phyloP scores from a whole-genome alignment of 2,329 filamentous ascomycete species.

The Fusarium sororula region DNA sequence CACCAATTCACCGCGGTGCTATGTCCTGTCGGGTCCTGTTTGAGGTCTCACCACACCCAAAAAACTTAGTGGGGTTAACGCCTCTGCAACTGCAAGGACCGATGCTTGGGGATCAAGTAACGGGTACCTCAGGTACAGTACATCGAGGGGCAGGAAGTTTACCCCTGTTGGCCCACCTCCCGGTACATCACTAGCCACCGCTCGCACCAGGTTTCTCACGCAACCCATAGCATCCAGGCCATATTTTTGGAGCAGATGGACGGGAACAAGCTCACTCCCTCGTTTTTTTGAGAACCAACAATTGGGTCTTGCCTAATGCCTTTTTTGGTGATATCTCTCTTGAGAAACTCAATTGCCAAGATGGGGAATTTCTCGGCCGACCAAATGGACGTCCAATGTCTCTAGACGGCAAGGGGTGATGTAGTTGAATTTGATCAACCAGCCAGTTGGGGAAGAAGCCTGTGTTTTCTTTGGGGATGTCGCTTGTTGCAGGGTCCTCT shows the following conservation, averaged over 20 bases:
- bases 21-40: neutral
- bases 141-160: slow-evolving; percentile 9
- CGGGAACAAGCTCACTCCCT: slow-evolving; percentile 4
- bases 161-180: slow-evolving; percentile 26
- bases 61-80: slow-evolving; percentile 41
- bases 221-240: neutral
- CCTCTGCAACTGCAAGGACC: slow-evolving; percentile 15
- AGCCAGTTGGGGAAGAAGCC: slow-evolving; percentile 40
- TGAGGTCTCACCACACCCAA: slow-evolving; percentile 32
- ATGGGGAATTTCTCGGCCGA: slow-evolving; percentile 9
- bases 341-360: slow-evolving; percentile 2
- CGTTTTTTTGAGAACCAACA: slow-evolving; percentile 8
- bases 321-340: neutral
- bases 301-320: neutral
- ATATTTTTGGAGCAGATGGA: slow-evolving; percentile 12
- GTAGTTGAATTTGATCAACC: slow-evolving; percentile 19
- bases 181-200: slow-evolving; percentile 33
- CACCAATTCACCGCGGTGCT: slow-evolving; percentile 18
- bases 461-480: slow-evolving; percentile 43
- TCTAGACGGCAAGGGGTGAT: slow-evolving; percentile 8
- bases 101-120: slow-evolving; percentile 27
- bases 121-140: slow-evolving; percentile 33
- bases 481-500: slow-evolving; percentile 36
- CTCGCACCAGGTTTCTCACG: slow-evolving; percentile 26
- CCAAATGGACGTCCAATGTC: neutral